These are phyloP conservation scores for Sanghuangporus sanghuang DNA, from an alignment of 1,284 basidiomycete genomes.

Conservation along the genomic window DNA sequence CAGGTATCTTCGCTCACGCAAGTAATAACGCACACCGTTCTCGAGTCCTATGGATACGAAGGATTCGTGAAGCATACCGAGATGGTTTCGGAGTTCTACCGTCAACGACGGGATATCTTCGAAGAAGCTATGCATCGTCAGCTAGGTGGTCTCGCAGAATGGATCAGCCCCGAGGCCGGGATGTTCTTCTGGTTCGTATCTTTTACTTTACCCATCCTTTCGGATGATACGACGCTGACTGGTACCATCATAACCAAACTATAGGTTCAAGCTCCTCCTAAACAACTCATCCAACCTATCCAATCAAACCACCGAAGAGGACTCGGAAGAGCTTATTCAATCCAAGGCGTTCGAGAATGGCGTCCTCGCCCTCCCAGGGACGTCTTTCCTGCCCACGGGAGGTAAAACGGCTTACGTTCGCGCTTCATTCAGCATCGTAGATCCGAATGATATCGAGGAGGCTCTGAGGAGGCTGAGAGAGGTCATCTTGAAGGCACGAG, in stretches of 20 bases:
- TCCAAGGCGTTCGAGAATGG: conserved; percentile 77
- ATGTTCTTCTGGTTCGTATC: conserved; percentile 82
- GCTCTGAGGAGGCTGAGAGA: conserved; percentile 65
- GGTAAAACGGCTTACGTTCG: conserved; percentile 69
- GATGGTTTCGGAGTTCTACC: conserved; percentile 76
- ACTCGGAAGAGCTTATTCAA: conserved; percentile 75
- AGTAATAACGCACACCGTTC: conserved; percentile 64
- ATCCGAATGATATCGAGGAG: conserved; percentile 66
- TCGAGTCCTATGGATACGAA: conserved; percentile 74
- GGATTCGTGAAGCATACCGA: conserved; percentile 75
- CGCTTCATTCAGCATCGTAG: conserved; percentile 75
- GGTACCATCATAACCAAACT: too few relatives aligned
- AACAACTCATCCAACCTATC: conserved; percentile 22
- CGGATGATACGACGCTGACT: background rate
- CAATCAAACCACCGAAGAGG: conserved; percentile 36
- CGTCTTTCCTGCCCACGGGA: conserved; percentile 69
- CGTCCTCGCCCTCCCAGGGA: conserved; percentile 86
- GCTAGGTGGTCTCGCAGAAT: conserved; percentile 74
- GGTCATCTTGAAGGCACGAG: conserved; percentile 50
- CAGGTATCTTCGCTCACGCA: conserved; percentile 80
- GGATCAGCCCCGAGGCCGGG: conserved; percentile 83
- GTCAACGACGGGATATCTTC: conserved; percentile 74
- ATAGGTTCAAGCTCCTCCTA: conserved; percentile 69
- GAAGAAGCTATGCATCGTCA: conserved; percentile 71
- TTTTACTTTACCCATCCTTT: background rate